Evolutionary conservation across 2,329 filamentous ascomycete genomes (phyloP).

Genomic region (Fusarium robinianum): DNA sequence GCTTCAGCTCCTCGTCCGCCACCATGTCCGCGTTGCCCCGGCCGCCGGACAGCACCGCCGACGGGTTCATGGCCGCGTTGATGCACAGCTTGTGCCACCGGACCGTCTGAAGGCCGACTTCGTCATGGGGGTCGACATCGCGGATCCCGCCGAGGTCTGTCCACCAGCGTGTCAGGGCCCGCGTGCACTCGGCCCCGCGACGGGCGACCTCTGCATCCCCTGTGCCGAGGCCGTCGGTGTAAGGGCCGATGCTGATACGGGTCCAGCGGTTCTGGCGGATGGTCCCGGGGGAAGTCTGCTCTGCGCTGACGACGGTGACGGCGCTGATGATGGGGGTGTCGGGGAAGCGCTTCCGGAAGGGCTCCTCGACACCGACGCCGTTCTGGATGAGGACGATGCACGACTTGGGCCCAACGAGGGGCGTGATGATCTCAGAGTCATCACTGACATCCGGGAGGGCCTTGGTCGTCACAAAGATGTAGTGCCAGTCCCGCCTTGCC

Average conservation of each 20-base stretch:
- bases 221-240: constrained; percentile 55
- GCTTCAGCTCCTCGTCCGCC: constrained; percentile 63
- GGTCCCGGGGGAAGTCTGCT: constrained; percentile 64
- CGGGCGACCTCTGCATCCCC: constrained; percentile 39
- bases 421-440: constrained; percentile 64
- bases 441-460: constrained; percentile 67
- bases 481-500: constrained; percentile 52
- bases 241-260: constrained; percentile 70
- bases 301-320: constrained; percentile 71
- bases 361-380: constrained; percentile 70
- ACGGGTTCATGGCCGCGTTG: constrained; percentile 76
- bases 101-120: constrained; percentile 69
- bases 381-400: constrained; percentile 72
- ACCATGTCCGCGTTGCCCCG: constrained; percentile 69
- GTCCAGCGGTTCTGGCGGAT: constrained; percentile 77
- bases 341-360: constrained; percentile 67
- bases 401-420: constrained; percentile 58
- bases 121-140: constrained; percentile 67
- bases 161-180: constrained; percentile 58
- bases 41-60: constrained; percentile 68
- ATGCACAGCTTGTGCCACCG: constrained; percentile 79
- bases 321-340: constrained; percentile 64
- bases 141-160: constrained; percentile 61
- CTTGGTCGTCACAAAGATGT: constrained; percentile 72
- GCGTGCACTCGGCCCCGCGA: constrained; percentile 49